Conservation (phyloP, 768 basidiomycete genomes). For the Sarcomyxa edulis region DNA sequence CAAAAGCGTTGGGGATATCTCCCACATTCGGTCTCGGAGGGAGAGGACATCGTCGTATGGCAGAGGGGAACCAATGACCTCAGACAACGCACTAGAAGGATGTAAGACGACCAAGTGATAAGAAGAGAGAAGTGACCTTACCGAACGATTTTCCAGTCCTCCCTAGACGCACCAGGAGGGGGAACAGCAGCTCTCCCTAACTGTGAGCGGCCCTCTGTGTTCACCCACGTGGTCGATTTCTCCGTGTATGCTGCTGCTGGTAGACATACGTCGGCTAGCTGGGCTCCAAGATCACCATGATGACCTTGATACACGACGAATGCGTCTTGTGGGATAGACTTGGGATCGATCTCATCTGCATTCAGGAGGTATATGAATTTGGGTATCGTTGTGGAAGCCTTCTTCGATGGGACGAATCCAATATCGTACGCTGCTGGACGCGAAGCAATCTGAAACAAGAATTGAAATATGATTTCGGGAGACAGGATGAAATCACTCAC, state of each 20-base stretch:
- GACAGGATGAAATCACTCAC: conserved; percentile 38
- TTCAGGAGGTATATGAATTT: conserved; percentile 97
- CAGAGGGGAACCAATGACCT: conserved; percentile 72
- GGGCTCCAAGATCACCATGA: conserved; percentile 95
- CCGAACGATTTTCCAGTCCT: conserved; percentile 98
- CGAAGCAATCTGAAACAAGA: conserved; percentile 66
- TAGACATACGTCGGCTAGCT: conserved; percentile 94
- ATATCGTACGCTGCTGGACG: conserved; percentile 92
- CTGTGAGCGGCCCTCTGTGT: conserved; percentile 93
- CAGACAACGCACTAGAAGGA: conserved; percentile 71
- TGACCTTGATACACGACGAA: conserved; percentile 99
- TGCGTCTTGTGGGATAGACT: conserved; percentile 82
- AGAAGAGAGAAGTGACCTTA: conserved; percentile 24
- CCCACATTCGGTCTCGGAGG: conserved; percentile 93
- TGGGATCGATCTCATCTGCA: conserved; percentile 89
- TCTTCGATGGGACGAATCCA: conserved; percentile 84
- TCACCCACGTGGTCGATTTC: conserved; percentile 85
- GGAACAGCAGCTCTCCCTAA: conserved; percentile 87
- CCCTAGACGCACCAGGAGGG: conserved; percentile 90
- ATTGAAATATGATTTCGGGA: neutral
- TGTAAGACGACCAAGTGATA: neutral
- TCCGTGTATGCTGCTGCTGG: conserved; percentile 95
- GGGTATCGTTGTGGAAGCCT: conserved; percentile 68
- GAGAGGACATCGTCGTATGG: conserved; percentile 86
- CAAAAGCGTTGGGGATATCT: conserved; percentile 85